phyloP scores from a whole-genome alignment of 2,329 filamentous ascomycete species.

The Colletotrichum sp. region DNA sequence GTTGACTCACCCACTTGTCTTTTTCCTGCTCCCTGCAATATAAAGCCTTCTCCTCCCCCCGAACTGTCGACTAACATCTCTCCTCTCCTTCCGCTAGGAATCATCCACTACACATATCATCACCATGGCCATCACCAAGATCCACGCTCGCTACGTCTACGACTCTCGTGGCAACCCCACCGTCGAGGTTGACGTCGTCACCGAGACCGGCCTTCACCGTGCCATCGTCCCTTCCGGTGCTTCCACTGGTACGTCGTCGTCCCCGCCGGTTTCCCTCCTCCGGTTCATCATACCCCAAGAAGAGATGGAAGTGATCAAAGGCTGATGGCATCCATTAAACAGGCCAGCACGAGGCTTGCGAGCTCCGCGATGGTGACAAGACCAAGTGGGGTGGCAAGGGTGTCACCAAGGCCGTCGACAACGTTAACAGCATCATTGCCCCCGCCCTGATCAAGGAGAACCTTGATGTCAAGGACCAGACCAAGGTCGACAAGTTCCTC shows the following conservation, averaged over 20 bases:
- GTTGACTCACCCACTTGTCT: constrained; percentile 21
- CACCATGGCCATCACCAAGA: constrained; percentile 89
- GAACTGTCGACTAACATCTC: not conserved
- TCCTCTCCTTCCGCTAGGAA: not conserved
- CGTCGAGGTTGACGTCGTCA: constrained; percentile 93
- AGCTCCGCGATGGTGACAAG: constrained; percentile 92
- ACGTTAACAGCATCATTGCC: constrained; percentile 83
- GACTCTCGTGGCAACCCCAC: constrained; percentile 99
- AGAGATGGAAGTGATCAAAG: constrained; percentile 30
- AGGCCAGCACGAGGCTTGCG: constrained; percentile 90
- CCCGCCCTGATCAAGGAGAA: constrained; percentile 83
- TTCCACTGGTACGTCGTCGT: constrained; percentile 74
- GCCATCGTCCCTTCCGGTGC: constrained; percentile 94
- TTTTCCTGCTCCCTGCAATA: constrained; percentile 10
- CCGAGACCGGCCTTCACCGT: constrained; percentile 90
- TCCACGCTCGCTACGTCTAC: constrained; percentile 94
- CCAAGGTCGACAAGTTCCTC: constrained; percentile 82
- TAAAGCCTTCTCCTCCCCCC: constrained; percentile 19
- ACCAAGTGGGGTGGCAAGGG: constrained; percentile 86
- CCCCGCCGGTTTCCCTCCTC: not conserved
- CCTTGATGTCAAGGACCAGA: constrained; percentile 87
- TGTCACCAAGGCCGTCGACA: constrained; percentile 84
- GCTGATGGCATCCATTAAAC: constrained; percentile 26
- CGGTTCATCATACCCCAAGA: not conserved
- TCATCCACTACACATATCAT: constrained; percentile 1